Evolutionary conservation across 768 basidiomycete genomes (phyloP).

Genomic region (Lactarius sp.): DNA sequence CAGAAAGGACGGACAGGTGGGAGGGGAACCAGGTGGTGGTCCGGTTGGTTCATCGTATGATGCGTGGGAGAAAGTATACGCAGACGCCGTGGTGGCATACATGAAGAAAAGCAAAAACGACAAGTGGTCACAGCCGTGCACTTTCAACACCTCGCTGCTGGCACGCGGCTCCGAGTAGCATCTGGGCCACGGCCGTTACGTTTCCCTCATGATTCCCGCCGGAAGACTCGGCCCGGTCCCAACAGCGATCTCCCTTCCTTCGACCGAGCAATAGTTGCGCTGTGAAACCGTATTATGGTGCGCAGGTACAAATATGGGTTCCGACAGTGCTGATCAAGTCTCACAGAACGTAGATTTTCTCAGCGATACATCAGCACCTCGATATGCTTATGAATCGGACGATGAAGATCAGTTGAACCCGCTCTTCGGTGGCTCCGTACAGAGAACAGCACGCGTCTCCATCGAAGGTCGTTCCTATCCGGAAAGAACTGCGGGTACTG

Average conservation of each 20-base stretch:
- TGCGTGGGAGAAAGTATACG: not conserved
- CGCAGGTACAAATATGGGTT: not conserved
- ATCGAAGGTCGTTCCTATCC: not conserved
- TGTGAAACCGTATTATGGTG: not conserved
- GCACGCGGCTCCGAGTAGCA: too few relatives aligned
- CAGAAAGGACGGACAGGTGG: slow-evolving; percentile 46
- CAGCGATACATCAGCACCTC: slow-evolving; percentile 28
- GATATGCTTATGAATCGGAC: slow-evolving; percentile 30
- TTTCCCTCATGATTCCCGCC: too few relatives aligned
- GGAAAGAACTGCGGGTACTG: not conserved
- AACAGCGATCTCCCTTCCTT: too few relatives aligned
- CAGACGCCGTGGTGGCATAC: not conserved
- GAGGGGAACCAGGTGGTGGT: slow-evolving; percentile 59
- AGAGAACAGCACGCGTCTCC: not conserved
- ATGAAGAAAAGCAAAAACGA: not conserved
- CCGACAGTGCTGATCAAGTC: not conserved
- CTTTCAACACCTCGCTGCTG: too few relatives aligned
- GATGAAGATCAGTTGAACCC: slow-evolving; percentile 30
- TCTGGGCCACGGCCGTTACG: too few relatives aligned
- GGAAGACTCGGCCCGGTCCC: too few relatives aligned
- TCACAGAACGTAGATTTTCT: slow-evolving; percentile 24
- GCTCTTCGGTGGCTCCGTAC: slow-evolving; percentile 6
- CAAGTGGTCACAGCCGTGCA: too few relatives aligned
- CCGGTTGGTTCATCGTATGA: slow-evolving; percentile 37
- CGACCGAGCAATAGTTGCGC: too few relatives aligned